Evolutionary conservation across 495 filamentous ascomycete species (phyloP).

Genomic region (Penicillium dipodomyicola): DNA sequence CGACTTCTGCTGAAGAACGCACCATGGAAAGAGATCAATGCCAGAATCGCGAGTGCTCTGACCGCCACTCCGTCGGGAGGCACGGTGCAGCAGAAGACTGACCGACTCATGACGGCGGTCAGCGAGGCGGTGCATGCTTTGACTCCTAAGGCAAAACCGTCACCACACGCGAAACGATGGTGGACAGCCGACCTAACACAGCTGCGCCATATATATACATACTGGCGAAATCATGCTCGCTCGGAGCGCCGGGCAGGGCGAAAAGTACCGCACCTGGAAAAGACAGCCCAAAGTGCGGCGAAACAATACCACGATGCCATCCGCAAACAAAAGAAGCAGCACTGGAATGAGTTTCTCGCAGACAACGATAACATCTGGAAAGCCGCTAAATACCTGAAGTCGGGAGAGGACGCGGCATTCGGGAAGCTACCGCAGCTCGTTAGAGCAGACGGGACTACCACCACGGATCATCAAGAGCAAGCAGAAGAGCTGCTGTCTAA

Average conservation of each 20-base stretch:
- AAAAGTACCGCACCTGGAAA: conserved; percentile 12
- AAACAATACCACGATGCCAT: conserved; percentile 28
- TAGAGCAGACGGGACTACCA: too few relatives aligned
- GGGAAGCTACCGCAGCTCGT: conserved; percentile 13
- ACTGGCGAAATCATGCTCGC: too few relatives aligned
- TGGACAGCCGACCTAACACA: conserved; percentile 19
- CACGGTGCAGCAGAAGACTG: conserved; percentile 17
- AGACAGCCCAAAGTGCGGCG: conserved; percentile 16
- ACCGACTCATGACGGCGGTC: conserved; percentile 2
- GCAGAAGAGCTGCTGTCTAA: neutral
- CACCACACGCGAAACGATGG: conserved; percentile 18
- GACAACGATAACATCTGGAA: conserved; percentile 30
- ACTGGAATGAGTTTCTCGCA: conserved; percentile 29
- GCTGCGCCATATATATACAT: neutral
- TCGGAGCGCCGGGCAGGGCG: too few relatives aligned
- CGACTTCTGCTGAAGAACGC: conserved; percentile 16
- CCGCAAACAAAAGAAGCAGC: conserved; percentile 26
- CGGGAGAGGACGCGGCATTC: conserved; percentile 19
- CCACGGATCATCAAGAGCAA: too few relatives aligned
- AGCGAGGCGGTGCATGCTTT: conserved; percentile 10
- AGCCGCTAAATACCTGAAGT: conserved; percentile 25
- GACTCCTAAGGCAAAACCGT: conserved; percentile 19
- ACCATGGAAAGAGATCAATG: conserved; percentile 29
- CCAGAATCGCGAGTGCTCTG: conserved; percentile 20
- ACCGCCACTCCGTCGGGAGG: conserved; percentile 17